Evolutionary conservation across 495 filamentous ascomycete genomes (phyloP), one percentile per base, ranked within the genome.

Genomic region (Penicillium herquei): DNA sequence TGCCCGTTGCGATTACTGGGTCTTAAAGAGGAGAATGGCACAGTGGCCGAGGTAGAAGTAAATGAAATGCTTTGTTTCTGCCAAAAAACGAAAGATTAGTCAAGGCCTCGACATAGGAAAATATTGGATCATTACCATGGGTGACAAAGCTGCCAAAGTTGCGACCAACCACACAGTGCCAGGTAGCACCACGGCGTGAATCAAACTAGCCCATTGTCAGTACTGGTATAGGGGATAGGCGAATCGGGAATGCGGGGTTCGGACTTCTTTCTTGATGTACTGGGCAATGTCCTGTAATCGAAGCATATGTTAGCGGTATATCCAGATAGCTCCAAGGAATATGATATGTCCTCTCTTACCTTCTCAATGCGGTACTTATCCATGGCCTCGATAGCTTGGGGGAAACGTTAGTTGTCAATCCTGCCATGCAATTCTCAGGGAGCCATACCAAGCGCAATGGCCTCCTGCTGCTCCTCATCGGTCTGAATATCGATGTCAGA

Each of bases 111-210:
- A 50, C 5, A 48, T 1, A 8, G 14, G 14, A 18, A 18, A 7
- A 9, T 3, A 26, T 32, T 40, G 6, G 17, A 12, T 17, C 58
- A 81, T 55, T 83, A 96, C 92, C 94, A 66, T 99, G 94, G 26
- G 94, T 99, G 41, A 99, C 95, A 62, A 96, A 99, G 76, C 93
- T 97, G 63, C 94, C 94, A 71, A 98, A 99, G 79, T 99, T 98
- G 52, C 95, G 83, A 39, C 94, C 94, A 10, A 98, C 94, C 56
- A 99, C 96, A 74, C 95, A 98, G 74, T 99, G 94, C 94, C 94
- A 96, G 62, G 90, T 96, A 56, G 91, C 89, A 26, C 93, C 91
- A 78, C 93, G 96, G 64, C 91, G 84, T 54, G 86, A 85, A 70
- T 96, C 90, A 62, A 96, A 94, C 90, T 96, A 63, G 55, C 50